Evolutionary conservation across 1,284 basidiomycete genomes (phyloP), one percentile per base, ranked within the genome.

Genomic region (Anthracocystis walkeri): DNA sequence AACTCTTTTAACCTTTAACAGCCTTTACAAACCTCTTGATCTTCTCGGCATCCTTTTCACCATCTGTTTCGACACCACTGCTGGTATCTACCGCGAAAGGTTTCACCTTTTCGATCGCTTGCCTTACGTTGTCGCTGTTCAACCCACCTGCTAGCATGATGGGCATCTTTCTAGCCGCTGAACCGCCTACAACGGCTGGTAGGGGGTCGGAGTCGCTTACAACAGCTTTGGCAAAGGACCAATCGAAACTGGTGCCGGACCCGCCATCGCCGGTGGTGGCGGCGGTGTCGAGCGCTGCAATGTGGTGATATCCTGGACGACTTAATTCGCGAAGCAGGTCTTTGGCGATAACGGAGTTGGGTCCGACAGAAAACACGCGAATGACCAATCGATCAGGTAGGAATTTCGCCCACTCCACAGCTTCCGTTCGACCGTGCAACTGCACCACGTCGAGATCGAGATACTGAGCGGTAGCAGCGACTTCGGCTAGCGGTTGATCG

Each of bases 61-160:
- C 82, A 11, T 78, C 78, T 0, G 65, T 71, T 52, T 84, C 83
- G 21, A 84, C 83, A n/a, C 83, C 83, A 7, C 70, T 72, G 62
- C 75, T 78, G 20, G 81, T 83, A 65, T 84, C 83, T 21, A 84
- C 79, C 23, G 69, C 76, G 12, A 77, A 72, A 0, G 77, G 80
- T 21, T 49, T 35, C 3, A 75, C 78, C 3, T 20, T 21, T 38
- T 51, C 21, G 33, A 83, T 59, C 2, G 82, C 83, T 50, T 69
- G 38, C 6, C 33, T 53, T 11, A 84, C 83, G 49, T 84, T 84
- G 12, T 71, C 72, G 4, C 79, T 51, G 0, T 61, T 78, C 27
- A 84, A 61, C 5, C 83, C 83, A n/a, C 83, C 83, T 4, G 82
- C 82, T 16, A 84, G 58, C 40, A 84, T 56, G 8, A 84, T 51